Conservation (phyloP, 2,329 filamentous ascomycete species). For the Sclerotinia minor region DNA sequence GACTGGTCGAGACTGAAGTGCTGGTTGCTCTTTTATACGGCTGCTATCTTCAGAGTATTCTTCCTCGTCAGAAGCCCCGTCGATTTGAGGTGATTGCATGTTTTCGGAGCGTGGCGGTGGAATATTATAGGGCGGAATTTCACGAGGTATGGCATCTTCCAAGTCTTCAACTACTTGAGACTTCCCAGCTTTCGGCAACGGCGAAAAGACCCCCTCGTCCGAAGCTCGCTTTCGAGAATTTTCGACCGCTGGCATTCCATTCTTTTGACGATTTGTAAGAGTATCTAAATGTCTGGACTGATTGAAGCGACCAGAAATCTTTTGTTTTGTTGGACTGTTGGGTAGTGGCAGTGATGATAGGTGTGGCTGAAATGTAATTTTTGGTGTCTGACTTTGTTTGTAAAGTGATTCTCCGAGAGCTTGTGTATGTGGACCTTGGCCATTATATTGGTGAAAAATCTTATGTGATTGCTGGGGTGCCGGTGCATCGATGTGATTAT, state of each 20-base stretch:
- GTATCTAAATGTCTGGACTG: neutral
- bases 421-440: conserved; percentile 8
- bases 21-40: neutral
- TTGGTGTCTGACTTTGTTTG: conserved; percentile 18
- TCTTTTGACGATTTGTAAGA: conserved; percentile 8
- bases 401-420: neutral
- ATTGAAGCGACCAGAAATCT: conserved; percentile 17
- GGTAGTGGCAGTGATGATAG: neutral
- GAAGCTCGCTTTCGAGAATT: conserved; percentile 13
- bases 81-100: neutral
- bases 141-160: conserved; percentile 1
- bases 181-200: conserved; percentile 1
- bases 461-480: neutral
- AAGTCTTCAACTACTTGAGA: conserved; percentile 6
- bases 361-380: neutral
- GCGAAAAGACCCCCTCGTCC: conserved; percentile 12
- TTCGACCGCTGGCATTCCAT: conserved; percentile 1
- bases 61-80: conserved; percentile 11
- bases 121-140: neutral
- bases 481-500: neutral
- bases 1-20: conserved; percentile 21
- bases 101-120: conserved; percentile 2
- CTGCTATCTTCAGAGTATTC: conserved; percentile 14
- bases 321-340: conserved; percentile 8
- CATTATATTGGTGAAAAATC: neutral